phyloP scores from a whole-genome alignment of 441 rosid genomes.

The Syzygium malaccense region DNA sequence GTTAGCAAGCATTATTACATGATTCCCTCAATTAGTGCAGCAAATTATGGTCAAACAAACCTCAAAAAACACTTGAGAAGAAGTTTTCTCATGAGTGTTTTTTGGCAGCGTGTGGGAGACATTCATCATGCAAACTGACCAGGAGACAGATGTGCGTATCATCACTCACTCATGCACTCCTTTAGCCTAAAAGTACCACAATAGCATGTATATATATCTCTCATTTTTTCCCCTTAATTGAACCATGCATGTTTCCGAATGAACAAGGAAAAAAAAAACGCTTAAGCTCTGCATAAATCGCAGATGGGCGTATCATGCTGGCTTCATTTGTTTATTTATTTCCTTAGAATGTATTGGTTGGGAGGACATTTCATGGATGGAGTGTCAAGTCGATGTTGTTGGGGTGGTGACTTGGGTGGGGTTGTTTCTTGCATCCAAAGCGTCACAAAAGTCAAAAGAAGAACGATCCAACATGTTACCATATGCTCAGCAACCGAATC shows the following conservation, averaged over 20 bases:
- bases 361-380: neutral
- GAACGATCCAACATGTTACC: neutral
- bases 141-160: neutral
- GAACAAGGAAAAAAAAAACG: neutral
- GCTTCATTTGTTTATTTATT: neutral
- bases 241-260: slow-evolving; percentile 4
- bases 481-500: neutral
- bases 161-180: no score
- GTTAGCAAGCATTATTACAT: neutral
- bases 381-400: neutral
- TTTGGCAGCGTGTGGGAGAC: neutral
- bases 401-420: neutral
- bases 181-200: neutral
- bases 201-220: neutral
- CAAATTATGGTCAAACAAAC: neutral
- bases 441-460: neutral
- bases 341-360: neutral
- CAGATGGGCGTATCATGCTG: neutral
- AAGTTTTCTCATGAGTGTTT: neutral
- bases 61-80: neutral
- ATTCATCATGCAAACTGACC: neutral
- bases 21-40: neutral
- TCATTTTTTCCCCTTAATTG: neutral
- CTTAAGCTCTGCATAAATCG: neutral
- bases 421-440: neutral